These are phyloP conservation scores for Venturia nashicola DNA, from an alignment of 2,329 filamentous ascomycete species.

Conservation along the genomic window DNA sequence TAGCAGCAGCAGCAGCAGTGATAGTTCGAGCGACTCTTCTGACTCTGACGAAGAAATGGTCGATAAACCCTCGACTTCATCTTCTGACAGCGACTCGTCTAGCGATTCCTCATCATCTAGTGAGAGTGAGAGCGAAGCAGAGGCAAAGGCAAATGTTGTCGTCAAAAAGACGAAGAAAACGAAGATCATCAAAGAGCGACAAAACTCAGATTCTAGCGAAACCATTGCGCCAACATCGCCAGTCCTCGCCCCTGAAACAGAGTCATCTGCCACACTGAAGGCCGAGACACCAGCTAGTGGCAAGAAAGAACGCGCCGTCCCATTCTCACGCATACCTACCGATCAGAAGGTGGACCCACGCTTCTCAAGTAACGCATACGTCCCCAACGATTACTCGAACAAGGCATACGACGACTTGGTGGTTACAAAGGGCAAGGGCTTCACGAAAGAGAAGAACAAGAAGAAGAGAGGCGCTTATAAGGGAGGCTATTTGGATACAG, in stretches of 20 bases:
- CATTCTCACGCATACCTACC: slow-evolving; percentile 66
- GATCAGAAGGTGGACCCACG: slow-evolving; percentile 55
- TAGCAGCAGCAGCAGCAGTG: background rate
- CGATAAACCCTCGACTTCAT: background rate
- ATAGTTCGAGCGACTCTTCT: background rate
- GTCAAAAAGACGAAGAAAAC: slow-evolving; percentile 14
- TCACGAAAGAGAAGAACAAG: slow-evolving; percentile 99
- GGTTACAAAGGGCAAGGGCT: slow-evolving; percentile 87
- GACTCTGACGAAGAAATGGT: background rate
- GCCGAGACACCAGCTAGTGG: slow-evolving; percentile 16
- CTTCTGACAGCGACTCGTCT: background rate
- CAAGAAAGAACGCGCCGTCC: slow-evolving; percentile 46
- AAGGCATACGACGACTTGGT: slow-evolving; percentile 79
- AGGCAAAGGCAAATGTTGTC: slow-evolving; percentile 5
- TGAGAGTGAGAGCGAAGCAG: slow-evolving; percentile 12
- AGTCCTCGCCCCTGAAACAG: slow-evolving; percentile 13
- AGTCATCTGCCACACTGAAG: slow-evolving; percentile 17
- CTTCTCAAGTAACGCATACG: slow-evolving; percentile 69
- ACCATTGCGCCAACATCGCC: slow-evolving; percentile 19
- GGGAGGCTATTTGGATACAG: slow-evolving; percentile 76
- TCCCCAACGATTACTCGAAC: slow-evolving; percentile 77
- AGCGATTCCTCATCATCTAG: background rate
- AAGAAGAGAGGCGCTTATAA: slow-evolving; percentile 67
- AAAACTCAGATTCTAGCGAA: slow-evolving; percentile 22
- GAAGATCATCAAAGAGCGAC: slow-evolving; percentile 13